Conservation (phyloP, 2,329 filamentous ascomycete species). For the Xylaria multiplex region DNA sequence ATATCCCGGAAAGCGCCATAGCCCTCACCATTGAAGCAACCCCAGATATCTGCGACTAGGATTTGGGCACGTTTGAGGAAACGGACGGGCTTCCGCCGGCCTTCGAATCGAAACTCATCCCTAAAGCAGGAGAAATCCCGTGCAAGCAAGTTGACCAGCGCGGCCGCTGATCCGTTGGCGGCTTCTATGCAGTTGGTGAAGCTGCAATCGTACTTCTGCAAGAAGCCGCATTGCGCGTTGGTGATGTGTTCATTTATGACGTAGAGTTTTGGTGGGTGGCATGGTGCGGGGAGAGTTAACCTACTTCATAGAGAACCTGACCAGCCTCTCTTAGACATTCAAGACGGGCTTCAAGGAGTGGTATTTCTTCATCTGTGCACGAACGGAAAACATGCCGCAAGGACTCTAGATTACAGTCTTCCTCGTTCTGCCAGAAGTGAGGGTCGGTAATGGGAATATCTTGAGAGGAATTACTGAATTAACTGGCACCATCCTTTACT, state of each 20-base stretch:
- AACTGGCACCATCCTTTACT: slow-evolving; percentile 35
- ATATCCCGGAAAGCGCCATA: slow-evolving; percentile 90
- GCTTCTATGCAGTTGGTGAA: slow-evolving; percentile 77
- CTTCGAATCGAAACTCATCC: slow-evolving; percentile 81
- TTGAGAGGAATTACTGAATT: slow-evolving; percentile 51
- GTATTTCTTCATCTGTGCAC: slow-evolving; percentile 85
- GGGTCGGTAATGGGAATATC: slow-evolving; percentile 89
- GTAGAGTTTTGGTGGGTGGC: slow-evolving; percentile 31
- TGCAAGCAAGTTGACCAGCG: slow-evolving; percentile 85
- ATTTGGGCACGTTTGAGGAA: slow-evolving; percentile 97
- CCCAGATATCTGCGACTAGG: slow-evolving; percentile 95
- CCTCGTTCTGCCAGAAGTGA: slow-evolving; percentile 83
- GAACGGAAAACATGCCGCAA: slow-evolving; percentile 85
- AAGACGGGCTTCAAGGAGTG: slow-evolving; percentile 81
- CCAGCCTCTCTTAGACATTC: slow-evolving; percentile 85
- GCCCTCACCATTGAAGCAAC: slow-evolving; percentile 84
- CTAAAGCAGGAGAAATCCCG: slow-evolving; percentile 85
- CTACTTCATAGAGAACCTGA: slow-evolving; percentile 78
- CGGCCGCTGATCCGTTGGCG: slow-evolving; percentile 81
- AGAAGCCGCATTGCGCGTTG: slow-evolving; percentile 37
- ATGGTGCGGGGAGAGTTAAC: slow-evolving; percentile 39
- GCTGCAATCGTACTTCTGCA: slow-evolving; percentile 78
- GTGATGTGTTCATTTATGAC: slow-evolving; percentile 26
- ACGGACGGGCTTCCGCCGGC: slow-evolving; percentile 74
- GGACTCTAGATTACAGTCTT: slow-evolving; percentile 78